These are phyloP conservation scores for Fusarium mangiferae DNA, from an alignment of 2,329 filamentous ascomycete genomes.

Conservation along the genomic window DNA sequence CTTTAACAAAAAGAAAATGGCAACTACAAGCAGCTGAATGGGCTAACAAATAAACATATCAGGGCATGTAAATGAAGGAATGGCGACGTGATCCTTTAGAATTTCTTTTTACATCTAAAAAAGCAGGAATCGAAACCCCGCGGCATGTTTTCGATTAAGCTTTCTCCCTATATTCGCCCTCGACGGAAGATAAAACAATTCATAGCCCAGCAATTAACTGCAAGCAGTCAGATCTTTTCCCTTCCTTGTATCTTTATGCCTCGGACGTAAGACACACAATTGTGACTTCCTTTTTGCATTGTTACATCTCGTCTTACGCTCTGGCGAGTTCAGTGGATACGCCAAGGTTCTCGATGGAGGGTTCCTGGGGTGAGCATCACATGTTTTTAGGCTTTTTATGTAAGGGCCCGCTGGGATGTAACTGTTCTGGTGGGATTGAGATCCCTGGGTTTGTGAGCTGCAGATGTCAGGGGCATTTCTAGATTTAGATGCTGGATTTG, in stretches of 20 bases:
- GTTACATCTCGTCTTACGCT: neutral
- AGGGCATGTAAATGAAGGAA: neutral
- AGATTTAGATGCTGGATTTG: neutral
- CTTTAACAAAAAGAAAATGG: neutral
- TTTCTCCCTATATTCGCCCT: neutral
- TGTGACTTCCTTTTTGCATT: neutral
- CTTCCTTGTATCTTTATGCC: neutral
- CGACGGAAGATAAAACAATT: neutral
- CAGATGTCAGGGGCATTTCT: slow-evolving; percentile 1
- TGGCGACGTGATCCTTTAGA: neutral
- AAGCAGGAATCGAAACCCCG: neutral
- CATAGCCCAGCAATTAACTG: neutral
- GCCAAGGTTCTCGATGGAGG: neutral
- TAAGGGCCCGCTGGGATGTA: neutral
- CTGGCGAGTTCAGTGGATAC: neutral
- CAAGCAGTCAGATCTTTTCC: neutral
- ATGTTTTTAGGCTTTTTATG: neutral
- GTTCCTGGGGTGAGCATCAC: neutral
- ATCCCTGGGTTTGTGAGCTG: neutral
- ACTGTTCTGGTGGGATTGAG: neutral
- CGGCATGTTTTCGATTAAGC: neutral
- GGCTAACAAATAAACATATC: neutral
- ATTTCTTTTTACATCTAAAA: neutral
- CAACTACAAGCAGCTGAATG: neutral
- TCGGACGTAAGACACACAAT: neutral